These are phyloP conservation scores for Hondaea fermentalgiana DNA, from an alignment of 108 stramenopile species.

Conservation along the genomic window DNA sequence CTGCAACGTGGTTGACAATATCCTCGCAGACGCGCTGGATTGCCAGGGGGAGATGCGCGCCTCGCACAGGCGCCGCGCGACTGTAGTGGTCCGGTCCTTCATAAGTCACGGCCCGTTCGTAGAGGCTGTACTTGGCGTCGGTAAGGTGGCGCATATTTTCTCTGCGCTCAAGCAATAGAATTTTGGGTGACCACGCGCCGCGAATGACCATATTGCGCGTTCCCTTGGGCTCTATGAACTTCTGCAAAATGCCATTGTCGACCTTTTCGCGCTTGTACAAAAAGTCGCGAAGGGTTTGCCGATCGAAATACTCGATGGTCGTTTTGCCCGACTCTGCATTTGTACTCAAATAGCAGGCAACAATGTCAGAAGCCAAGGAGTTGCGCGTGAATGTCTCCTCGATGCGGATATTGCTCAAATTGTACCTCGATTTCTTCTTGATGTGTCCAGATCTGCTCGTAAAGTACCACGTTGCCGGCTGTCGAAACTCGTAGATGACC, in stretches of 20 bases:
- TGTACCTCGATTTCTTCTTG: conserved; percentile 67
- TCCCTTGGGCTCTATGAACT: conserved; percentile 67
- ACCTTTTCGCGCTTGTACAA: conserved; percentile 56
- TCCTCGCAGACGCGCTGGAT: conserved; percentile 61
- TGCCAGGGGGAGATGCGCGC: conserved; percentile 52
- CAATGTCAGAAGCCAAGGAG: conserved; percentile 47
- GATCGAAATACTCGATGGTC: conserved; percentile 69
- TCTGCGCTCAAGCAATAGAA: conserved; percentile 66
- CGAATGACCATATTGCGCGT: conserved; percentile 52
- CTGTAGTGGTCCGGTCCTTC: conserved; percentile 70
- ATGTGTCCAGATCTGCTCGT: conserved; percentile 61
- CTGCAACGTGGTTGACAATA: conserved; percentile 58
- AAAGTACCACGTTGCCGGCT: conserved; percentile 74
- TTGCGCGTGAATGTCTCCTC: conserved; percentile 67
- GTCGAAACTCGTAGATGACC: conserved; percentile 67
- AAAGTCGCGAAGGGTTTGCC: conserved; percentile 52
- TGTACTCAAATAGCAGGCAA: conserved; percentile 63
- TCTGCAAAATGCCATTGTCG: conserved; percentile 67
- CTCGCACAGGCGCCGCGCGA: conserved; percentile 55
- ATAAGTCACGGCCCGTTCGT: conserved; percentile 66
- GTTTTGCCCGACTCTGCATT: conserved; percentile 28
- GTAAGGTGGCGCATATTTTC: conserved; percentile 60
- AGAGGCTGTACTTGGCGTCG: conserved; percentile 65
- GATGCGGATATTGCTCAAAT: conserved; percentile 62
- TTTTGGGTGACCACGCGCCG: conserved; percentile 70